phyloP scores from a whole-genome alignment of 2,329 filamentous ascomycete species.

The Calonectria hongkongensis region DNA sequence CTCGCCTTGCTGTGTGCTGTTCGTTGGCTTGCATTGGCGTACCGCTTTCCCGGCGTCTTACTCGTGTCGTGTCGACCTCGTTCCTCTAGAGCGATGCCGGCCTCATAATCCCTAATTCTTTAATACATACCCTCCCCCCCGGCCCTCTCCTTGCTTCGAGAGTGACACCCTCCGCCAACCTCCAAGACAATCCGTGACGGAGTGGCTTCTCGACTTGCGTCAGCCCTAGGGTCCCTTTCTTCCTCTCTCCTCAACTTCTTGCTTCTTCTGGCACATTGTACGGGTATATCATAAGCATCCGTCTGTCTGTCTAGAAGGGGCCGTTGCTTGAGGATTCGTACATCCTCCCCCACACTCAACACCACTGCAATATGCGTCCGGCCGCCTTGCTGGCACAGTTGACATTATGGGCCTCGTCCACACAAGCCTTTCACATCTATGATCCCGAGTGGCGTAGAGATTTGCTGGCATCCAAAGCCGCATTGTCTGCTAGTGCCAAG shows the following conservation, averaged over 20 bases:
- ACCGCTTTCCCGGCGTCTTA: conserved; percentile 40
- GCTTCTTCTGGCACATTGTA: conserved; percentile 32
- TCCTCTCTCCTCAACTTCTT: conserved; percentile 14
- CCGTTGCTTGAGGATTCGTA: conserved; percentile 21
- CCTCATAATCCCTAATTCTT: conserved; percentile 57
- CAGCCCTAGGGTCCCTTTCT: conserved; percentile 32
- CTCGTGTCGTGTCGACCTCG: conserved; percentile 47
- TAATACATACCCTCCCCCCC: conserved; percentile 50
- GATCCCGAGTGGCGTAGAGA: conserved; percentile 61
- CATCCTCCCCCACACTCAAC: conserved; percentile 31
- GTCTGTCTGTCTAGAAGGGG: conserved; percentile 33
- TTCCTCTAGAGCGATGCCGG: conserved; percentile 49
- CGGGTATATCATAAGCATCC: conserved; percentile 40
- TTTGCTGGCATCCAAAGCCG: neutral
- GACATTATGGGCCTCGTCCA: conserved; percentile 67
- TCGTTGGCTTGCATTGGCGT: conserved; percentile 39
- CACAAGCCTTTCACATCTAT: conserved; percentile 70
- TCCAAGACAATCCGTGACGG: conserved; percentile 51
- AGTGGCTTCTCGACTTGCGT: conserved; percentile 42
- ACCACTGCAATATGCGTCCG: conserved; percentile 63
- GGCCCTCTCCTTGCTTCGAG: conserved; percentile 34
- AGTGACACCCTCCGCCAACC: conserved; percentile 34
- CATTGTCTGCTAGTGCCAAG: conserved; percentile 28
- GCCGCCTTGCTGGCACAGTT: conserved; percentile 65
- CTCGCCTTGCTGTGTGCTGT: conserved; percentile 24